Conservation (phyloP, 1,284 basidiomycete species). For the Schizophyllum commune region DNA sequence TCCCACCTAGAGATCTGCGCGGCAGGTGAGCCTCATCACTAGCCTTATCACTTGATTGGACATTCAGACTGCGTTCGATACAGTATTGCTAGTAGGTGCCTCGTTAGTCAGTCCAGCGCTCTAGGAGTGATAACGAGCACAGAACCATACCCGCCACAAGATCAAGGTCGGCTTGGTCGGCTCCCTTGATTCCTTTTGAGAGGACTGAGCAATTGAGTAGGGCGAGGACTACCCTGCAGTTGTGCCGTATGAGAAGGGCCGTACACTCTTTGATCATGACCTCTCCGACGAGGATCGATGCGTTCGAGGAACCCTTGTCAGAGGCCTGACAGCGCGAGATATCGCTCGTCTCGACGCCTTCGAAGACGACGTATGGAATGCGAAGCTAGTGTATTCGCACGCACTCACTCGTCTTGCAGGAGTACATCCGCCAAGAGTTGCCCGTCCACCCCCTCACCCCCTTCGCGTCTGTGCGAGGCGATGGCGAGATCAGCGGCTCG, state of each 20-base stretch:
- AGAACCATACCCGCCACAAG: constrained; percentile 13
- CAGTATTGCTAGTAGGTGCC: background rate
- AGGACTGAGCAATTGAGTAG: constrained; percentile 23
- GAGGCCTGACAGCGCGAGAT: constrained; percentile 53
- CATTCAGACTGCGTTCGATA: background rate
- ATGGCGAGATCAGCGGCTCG: constrained; percentile 14
- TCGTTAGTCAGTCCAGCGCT: constrained; percentile 1
- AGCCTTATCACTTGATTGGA: background rate
- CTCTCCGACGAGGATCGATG: constrained; percentile 41
- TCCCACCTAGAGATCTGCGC: constrained; percentile 49
- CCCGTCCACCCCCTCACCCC: constrained; percentile 45
- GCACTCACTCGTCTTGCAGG: constrained; percentile 32
- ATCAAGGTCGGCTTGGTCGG: constrained; percentile 28
- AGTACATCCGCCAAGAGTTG: constrained; percentile 58
- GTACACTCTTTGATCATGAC: constrained; percentile 33
- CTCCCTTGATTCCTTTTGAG: background rate
- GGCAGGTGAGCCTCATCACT: constrained; percentile 27
- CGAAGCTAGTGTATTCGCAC: background rate
- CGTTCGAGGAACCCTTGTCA: constrained; percentile 67
- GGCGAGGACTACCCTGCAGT: constrained; percentile 76
- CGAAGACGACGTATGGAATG: constrained; percentile 59
- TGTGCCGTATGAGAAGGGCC: constrained; percentile 44
- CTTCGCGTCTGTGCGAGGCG: constrained; percentile 27
- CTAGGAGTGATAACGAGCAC: background rate
- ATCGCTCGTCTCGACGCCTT: constrained; percentile 62